Base-by-base conservation (phyloP, 139 green algal species). In the Chlamydomonas eustigma region DNA sequence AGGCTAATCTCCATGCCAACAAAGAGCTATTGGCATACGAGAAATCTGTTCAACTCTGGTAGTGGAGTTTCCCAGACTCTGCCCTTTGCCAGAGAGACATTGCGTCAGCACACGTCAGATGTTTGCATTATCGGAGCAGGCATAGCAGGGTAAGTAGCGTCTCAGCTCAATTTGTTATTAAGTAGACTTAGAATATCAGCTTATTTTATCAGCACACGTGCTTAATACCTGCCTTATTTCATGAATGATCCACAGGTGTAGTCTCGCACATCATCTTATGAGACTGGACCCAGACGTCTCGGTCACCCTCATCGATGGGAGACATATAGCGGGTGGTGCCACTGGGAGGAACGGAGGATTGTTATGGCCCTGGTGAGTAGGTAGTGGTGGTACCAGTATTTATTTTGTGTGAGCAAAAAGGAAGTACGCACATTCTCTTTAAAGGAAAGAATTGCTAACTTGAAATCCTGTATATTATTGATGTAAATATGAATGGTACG, bases 321-420 rank as follows among this genome's bases (percentile, higher is more conserved):
- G 65, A 33, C 65, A 72, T 44, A 44, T 72, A 4, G 65, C 65
- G 31, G 65, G 65, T 34, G 65, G 18, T 22, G 65, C 65, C 12
- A 72, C 65, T 39, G 65, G 65, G 8, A n/a, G 65, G 22, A 72
- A 72, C 28, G 65, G 65, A 31, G 65, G 65, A 6, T 34, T 72
- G 65, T 34, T 72, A 31, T 72, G 65, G 65, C 65, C 65, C 5
- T 72, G 65, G 65, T 72, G 65, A 72, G 65, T n/a, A 28, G 8
- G n/a, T n/a, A n/a, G n/a, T n/a, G n/a, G n/a, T n/a, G n/a, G n/a
- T n/a, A n/a, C n/a, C n/a, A n/a, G n/a, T n/a, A n/a, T n/a, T n/a
- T n/a, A n/a, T n/a, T n/a, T n/a, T n/a, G n/a, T n/a, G n/a, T n/a
- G n/a, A n/a, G n/a, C n/a, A n/a, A n/a, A n/a, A n/a, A n/a, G n/a